Percentiles rank a stretch among this genome's conserved stretches.
Conservation (phyloP, 1,284 basidiomycete genomes). For the Tilletia horrida region DNA sequence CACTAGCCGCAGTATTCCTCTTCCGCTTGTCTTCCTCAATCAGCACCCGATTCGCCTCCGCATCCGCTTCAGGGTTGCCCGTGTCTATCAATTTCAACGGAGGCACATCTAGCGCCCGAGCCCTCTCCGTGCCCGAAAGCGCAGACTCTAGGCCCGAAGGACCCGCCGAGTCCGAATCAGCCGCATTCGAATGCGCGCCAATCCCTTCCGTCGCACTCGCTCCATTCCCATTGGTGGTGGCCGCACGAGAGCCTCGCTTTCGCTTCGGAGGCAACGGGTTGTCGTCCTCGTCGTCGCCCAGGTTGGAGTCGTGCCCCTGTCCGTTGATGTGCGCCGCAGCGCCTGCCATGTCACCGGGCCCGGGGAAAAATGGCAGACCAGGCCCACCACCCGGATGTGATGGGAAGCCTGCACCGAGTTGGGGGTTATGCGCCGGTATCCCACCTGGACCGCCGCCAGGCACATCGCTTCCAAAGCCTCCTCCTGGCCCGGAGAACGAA, state of each 20-base stretch:
- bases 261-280: constrained; percentile 11
- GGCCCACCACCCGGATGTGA: neutral
- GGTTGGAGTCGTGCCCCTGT: constrained; percentile 1
- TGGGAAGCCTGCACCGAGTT: no score
- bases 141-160: neutral
- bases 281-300: constrained; percentile 15
- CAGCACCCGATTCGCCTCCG: constrained; percentile 57
- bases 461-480: neutral
- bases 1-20: constrained; percentile 87
- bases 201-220: constrained; percentile 11
- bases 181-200: constrained; percentile 10
- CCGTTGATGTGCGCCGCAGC: constrained; percentile 10
- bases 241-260: constrained; percentile 6
- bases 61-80: constrained; percentile 52
- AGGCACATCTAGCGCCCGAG: constrained; percentile 32
- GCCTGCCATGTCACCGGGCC: constrained; percentile 11
- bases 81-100: constrained; percentile 52
- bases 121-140: constrained; percentile 26
- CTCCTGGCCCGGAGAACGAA: constrained; percentile 6
- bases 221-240: neutral
- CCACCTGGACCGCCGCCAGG: neutral
- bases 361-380: constrained; percentile 2
- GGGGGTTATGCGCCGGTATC: no score
- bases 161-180: constrained; percentile 12
- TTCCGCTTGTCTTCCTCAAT: constrained; percentile 82